Base-by-base conservation (phyloP, 2,329 filamentous ascomycete species). In the Penicillium sp. region DNA sequence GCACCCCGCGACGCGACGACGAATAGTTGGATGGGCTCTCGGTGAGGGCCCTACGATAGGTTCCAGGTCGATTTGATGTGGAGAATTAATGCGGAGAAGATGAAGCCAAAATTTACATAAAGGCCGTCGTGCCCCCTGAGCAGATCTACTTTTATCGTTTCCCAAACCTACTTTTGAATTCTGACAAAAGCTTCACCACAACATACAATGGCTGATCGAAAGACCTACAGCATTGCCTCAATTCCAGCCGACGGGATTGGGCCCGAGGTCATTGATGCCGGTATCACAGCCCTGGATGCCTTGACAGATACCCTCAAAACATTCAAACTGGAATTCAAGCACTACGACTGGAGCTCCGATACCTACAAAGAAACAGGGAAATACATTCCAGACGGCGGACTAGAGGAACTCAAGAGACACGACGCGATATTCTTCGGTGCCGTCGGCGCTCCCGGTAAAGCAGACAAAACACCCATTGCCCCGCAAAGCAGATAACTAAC, bases 171-270 rank as follows among this genome's bases (percentile, higher is more conserved):
- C 39, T 11, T 18, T 18, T 4, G 10, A 22, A n/a, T n/a, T n/a
- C n/a, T n/a, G n/a, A 28, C 30, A 27, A 45, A 9, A 38, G 35
- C 25, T 40, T 35, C 25, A 38, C 4, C 7, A n/a, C n/a, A 30
- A 30, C 8, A 25, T 25, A 25, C 55, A 31, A 25, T 48, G 13
- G 28, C 51, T 25, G 35, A 29, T 12, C 37, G 42, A 31, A 63
- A 62, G 38, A 59, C 64, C 11, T 76, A 78, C 59, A 73, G 64
- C 43, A 82, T 86, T 53, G 83, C 83, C n/a, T 77, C 75, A 27
- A 84, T 88, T 46, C 82, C 83, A 0, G 85, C 81, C 7, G 84
- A 88, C 61, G 84, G 84, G 46, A 87, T 88, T 52, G 84, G 85
- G 1, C 78, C 78, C 1, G 85, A 88, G 65, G 84, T 88, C 10